These are phyloP conservation scores for Zygosaccharomyces pseudobailii DNA, from an alignment of 1,139 yeast genomes.

Conservation along the genomic window DNA sequence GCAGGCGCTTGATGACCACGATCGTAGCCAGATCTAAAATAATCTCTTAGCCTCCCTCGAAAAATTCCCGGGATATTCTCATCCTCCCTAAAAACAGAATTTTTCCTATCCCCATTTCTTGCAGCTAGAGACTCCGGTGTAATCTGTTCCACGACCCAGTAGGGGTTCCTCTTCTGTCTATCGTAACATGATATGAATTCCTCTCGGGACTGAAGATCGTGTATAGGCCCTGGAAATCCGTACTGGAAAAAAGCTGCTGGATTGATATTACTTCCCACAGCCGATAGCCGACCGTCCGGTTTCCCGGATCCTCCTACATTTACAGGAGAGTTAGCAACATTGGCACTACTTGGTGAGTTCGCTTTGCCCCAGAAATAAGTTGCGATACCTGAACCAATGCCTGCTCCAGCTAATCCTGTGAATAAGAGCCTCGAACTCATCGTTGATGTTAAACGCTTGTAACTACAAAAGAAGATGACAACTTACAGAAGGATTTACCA, in stretches of 20 bases:
- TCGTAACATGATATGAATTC: slow-evolving; percentile 87
- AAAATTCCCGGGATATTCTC: slow-evolving; percentile 73
- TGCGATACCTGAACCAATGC: slow-evolving; percentile 19
- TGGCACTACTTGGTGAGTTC: slow-evolving; percentile 5
- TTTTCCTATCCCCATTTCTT: slow-evolving; percentile 60
- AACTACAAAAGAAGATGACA: neutral
- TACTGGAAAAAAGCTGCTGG: slow-evolving; percentile 79
- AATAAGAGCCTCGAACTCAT: slow-evolving; percentile 14
- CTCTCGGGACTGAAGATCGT: slow-evolving; percentile 66
- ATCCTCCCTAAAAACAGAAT: slow-evolving; percentile 82
- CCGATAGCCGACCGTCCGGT: slow-evolving; percentile 9
- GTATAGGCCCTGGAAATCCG: slow-evolving; percentile 92
- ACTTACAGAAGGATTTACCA: neutral
- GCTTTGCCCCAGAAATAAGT: slow-evolving; percentile 15
- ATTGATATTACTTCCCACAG: slow-evolving; percentile 38
- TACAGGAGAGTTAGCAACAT: slow-evolving; percentile 4
- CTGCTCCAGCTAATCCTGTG: slow-evolving; percentile 14
- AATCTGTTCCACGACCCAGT: slow-evolving; percentile 90
- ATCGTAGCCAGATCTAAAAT: slow-evolving; percentile 92
- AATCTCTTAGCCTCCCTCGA: slow-evolving; percentile 73
- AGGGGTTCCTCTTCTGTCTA: slow-evolving; percentile 79
- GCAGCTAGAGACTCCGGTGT: slow-evolving; percentile 66
- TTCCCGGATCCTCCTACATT: slow-evolving; percentile 8
- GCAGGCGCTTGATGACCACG: slow-evolving; percentile 98
- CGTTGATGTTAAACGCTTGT: neutral